A percentile compares a stretch with the other conserved stretches of the same genome.
These are phyloP conservation scores for Trametes sp. DNA, from an alignment of 1,284 basidiomycete species.

Conservation along the genomic window DNA sequence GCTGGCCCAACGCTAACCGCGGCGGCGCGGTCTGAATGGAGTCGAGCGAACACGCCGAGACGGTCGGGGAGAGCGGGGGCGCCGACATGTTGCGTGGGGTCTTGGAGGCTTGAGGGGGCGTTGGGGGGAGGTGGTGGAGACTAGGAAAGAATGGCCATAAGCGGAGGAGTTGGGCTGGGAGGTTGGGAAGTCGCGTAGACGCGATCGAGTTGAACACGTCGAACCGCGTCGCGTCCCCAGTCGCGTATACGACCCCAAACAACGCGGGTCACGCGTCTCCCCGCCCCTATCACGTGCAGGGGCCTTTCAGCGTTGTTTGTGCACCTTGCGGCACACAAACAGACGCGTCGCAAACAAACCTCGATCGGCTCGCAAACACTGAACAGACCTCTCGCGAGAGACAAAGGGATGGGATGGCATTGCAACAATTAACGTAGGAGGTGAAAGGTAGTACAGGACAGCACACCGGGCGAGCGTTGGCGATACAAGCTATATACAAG, in stretches of 20 bases:
- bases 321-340: neutral
- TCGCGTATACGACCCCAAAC: conserved; percentile 42
- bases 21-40: conserved; percentile 20
- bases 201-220: conserved; percentile 14
- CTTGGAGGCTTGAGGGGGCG: neutral
- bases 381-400: neutral
- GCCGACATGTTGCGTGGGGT: conserved; percentile 16
- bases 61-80: conserved; percentile 23
- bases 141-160: conserved; percentile 26
- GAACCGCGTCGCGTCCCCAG: conserved; percentile 26
- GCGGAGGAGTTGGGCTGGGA: conserved; percentile 11
- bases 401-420: neutral
- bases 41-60: conserved; percentile 29
- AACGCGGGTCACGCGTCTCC: conserved; percentile 37
- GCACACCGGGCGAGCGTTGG: neutral
- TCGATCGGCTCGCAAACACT: neutral
- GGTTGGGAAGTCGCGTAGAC: conserved; percentile 19
- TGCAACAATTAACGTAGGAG: conserved; percentile 2
- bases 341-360: neutral
- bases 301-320: neutral
- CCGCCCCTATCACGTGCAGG: conserved; percentile 13
- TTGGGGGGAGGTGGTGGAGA: conserved; percentile 7
- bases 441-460: neutral
- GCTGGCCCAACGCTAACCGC: conserved; percentile 13
- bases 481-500: conserved; percentile 19